Evolutionary conservation across 2,329 filamentous ascomycete genomes (phyloP), one percentile per base, ranked within the genome.

Genomic region (Alternaria arborescens): DNA sequence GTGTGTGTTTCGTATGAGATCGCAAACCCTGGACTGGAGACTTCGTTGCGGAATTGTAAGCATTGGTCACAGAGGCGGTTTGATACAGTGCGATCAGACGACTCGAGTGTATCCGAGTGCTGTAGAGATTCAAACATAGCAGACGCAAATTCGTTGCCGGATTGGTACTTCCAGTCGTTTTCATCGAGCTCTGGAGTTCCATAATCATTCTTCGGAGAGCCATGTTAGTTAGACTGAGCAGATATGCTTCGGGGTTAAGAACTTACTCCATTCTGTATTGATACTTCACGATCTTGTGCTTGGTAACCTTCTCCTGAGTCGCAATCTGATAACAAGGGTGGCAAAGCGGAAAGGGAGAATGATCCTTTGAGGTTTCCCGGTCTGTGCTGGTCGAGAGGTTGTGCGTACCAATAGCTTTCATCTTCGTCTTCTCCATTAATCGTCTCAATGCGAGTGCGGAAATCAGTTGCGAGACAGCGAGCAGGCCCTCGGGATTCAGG

Each of bases 181-280:
- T 55, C 57, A 28, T 60, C 57, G n/a, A 55, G 55, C 30, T 54
- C 50, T 30, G 55, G 50, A 40, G n/a, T 32, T 10, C 20, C 55
- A 24, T 58, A 58, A 8, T 53, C 38, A 20, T 36, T n/a, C 47
- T 58, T 28, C 2, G 8, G 6, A 26, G 18, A 20, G 11, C 5
- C 5, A 20, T 14, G 22, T 55, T 28, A 47, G 42, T 20, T 12
- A 18, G 34, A 10, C 26, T n/a, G 2, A 6, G 32, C 30, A 16
- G 26, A 4, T 36, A 12, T 8, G 2, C 5, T 38, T 20, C 8
- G 26, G 24, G 26, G 24, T 30, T 20, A 38, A 26, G 14, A 22
- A 30, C 43, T 55, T n/a, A 41, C 53, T 26, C 32, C 40, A 18
- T 24, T 38, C 28, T 48, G 43, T 10, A 7, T 20, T 7, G 32